Conservation (phyloP, 1,284 basidiomycete genomes). For the Phlebopus sp. region DNA sequence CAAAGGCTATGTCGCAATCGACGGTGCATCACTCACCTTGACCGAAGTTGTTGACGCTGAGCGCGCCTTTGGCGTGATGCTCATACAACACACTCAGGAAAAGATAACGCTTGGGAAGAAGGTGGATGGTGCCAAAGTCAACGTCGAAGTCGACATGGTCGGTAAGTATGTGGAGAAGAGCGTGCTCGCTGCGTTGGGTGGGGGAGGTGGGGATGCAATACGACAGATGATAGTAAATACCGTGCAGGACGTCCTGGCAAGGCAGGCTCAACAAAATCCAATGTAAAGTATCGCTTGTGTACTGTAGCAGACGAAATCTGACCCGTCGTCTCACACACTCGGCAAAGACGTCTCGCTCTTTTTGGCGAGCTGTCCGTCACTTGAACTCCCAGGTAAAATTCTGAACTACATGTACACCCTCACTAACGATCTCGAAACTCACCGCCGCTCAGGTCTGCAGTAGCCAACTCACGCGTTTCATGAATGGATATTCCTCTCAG, state of each 20-base stretch:
- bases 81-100: conserved; percentile 92
- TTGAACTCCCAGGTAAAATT: conserved; percentile 6
- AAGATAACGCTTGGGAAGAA: conserved; percentile 86
- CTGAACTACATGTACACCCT: background rate
- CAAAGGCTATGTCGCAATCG: conserved; percentile 96
- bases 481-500: conserved; percentile 35
- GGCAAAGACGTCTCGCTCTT: conserved; percentile 9
- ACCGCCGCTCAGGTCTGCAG: background rate
- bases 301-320: too few relatives aligned
- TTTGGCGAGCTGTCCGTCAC: conserved; percentile 1
- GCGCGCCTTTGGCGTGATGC: conserved; percentile 87
- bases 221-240: conserved; percentile 65
- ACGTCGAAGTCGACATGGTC: conserved; percentile 94
- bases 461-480: conserved; percentile 1
- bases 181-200: conserved; percentile 70
- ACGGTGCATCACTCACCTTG: conserved; percentile 92
- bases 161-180: conserved; percentile 87
- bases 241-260: conserved; percentile 64
- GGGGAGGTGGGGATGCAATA: conserved; percentile 53
- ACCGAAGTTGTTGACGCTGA: conserved; percentile 76
- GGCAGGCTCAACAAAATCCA: conserved; percentile 49
- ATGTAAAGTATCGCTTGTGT: too few relatives aligned
- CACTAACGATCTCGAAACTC: background rate
- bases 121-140: conserved; percentile 77
- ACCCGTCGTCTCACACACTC: background rate